These are phyloP conservation scores for Pleurotus pulmonarius DNA, from an alignment of 768 basidiomycete species.

Conservation along the genomic window DNA sequence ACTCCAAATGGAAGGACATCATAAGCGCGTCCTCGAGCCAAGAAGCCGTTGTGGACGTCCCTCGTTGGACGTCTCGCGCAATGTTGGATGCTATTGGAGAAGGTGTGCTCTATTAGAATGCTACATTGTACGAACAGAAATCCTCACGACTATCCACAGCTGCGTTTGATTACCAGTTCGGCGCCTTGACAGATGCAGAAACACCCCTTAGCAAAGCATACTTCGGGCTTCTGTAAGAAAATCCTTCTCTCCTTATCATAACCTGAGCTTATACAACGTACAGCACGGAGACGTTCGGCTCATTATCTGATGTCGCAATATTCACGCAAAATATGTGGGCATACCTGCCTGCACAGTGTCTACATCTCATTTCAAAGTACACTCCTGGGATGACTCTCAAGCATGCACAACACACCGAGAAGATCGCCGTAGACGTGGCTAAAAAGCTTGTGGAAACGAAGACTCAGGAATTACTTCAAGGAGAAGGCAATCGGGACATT, in stretches of 20 bases:
- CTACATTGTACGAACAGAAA: too few relatives aligned
- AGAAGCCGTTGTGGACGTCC: conserved; percentile 29
- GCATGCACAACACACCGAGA: conserved; percentile 26
- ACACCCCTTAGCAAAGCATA: conserved; percentile 34
- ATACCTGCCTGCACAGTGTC: conserved; percentile 26
- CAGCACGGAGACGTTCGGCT: conserved; percentile 14
- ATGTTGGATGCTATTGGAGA: conserved; percentile 49
- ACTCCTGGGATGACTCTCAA: conserved; percentile 25
- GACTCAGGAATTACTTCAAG: conserved; percentile 25
- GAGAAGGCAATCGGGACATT: conserved; percentile 33
- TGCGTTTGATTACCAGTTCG: conserved; percentile 49
- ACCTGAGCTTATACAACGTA: not conserved
- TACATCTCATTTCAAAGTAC: conserved; percentile 30
- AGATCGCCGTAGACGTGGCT: conserved; percentile 27
- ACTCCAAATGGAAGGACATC: conserved; percentile 34
- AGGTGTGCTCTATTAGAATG: conserved; percentile 22
- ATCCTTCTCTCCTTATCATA: conserved; percentile 3
- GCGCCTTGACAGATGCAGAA: conserved; percentile 29
- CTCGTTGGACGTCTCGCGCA: conserved; percentile 36
- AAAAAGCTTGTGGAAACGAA: conserved; percentile 33
- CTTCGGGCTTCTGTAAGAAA: conserved; percentile 29
- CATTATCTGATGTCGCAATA: conserved; percentile 17
- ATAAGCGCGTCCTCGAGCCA: conserved; percentile 23
- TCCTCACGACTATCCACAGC: conserved; percentile 19
- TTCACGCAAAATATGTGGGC: conserved; percentile 25